Base-by-base conservation (phyloP, 805 yeast species). In the Nadsonia fulvescens region DNA sequence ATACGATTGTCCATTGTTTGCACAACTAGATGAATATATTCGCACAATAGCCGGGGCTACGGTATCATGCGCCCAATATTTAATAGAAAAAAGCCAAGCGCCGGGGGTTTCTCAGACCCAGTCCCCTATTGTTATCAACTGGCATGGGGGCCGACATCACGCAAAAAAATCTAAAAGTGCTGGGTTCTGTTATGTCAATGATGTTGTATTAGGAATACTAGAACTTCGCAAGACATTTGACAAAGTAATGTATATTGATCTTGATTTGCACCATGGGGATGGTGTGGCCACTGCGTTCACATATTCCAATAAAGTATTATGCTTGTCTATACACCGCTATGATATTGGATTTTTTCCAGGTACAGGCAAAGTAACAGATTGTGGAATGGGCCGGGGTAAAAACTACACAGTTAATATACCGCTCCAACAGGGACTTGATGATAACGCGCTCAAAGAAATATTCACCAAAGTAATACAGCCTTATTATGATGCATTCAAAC, bases 131-230 rank as follows among this genome's bases (percentile, higher is more conserved):
- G 70, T 63, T 2, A 54, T 76, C 23, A 73, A 73, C 40, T 76
- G 82, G 82, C 64, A 66, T 38, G 91, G 91, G 5, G 91, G 89
- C 1, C 47, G 83, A 24, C 89, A 75, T 40, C 89, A 75, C 45
- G 69, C 70, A 4, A 53, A 48, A 23, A 61, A 59, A 35, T 37
- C 57, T 1, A 49, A 40, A 17, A 76, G 78, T 1, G 56, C 73
- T 7, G 86, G 86, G 3, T 75, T 70, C 39, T 75, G 89, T 40
- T 75, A 75, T 38, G 51, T 72, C 3, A 75, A 75, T 36, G 91
- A 76, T 39, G 60, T 73, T 5, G 71, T 66, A 0, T 38, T 76
- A 8, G 61, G 65, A 1, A 67, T 75, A 4, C 53, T 24, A 13
- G 33, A 40, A 19, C 50, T 75, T 8, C 44, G 83, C 17, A 51